These are phyloP conservation scores for Vicia sativa DNA, from an alignment of 306 rosid genomes.

Conservation along the genomic window DNA sequence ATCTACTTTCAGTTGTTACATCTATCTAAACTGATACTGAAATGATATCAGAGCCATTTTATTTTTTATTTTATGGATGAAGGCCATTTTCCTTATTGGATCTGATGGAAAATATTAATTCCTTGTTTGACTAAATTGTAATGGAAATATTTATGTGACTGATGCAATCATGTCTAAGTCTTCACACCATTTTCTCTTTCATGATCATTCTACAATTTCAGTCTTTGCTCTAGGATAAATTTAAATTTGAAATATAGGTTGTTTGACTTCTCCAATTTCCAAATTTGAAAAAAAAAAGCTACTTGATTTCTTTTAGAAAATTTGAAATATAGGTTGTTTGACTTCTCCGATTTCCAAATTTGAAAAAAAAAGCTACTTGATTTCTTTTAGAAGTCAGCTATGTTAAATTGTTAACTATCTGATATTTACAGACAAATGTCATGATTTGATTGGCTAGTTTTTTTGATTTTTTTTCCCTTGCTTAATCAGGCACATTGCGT, in stretches of 20 bases:
- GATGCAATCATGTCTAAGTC: background rate
- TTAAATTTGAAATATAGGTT: conserved; percentile 11
- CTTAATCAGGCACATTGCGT: conserved; percentile 83
- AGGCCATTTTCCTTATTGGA: background rate
- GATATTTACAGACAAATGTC: conserved; percentile 1
- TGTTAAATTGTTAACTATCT: conserved; percentile 11
- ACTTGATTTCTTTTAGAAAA: background rate
- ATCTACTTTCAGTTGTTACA: background rate
- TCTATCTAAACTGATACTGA: background rate
- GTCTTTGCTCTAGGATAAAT: conserved; percentile 10
- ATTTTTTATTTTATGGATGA: background rate
- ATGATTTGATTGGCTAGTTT: conserved; percentile 6
- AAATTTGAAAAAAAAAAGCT: background rate
- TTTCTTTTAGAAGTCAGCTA: background rate
- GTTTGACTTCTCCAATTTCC: conserved; percentile 18
- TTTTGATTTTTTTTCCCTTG: conserved; percentile 21
- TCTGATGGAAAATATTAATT: conserved; percentile 25
- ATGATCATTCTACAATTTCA: background rate
- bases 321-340: conserved; percentile 13
- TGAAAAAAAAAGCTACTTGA: background rate
- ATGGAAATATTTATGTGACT: background rate
- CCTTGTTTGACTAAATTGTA: background rate
- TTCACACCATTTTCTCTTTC: background rate
- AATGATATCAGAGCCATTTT: background rate
- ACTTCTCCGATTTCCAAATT: conserved; percentile 14